Evolutionary conservation across 257 asterid species (phyloP).

Genomic region (Eustoma russellianum): DNA sequence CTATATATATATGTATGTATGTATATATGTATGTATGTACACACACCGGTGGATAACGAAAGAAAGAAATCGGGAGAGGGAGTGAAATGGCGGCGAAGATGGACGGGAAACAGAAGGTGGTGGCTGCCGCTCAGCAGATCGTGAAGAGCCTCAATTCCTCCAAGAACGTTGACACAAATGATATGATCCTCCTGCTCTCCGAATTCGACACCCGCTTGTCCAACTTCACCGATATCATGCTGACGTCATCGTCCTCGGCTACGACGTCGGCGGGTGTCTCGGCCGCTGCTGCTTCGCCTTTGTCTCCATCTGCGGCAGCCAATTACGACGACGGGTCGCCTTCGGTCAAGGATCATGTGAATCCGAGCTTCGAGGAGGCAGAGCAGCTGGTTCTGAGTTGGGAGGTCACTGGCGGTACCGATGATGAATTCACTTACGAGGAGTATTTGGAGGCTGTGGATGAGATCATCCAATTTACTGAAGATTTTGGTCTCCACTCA

Average conservation of each 20-base stretch:
- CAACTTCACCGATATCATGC: conserved; percentile 44
- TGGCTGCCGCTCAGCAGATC: conserved; percentile 90
- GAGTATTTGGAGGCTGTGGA: conserved; percentile 64
- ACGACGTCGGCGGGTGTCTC: conserved; percentile 2
- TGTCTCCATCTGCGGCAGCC: conserved; percentile 12
- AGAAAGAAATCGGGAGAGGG: background rate
- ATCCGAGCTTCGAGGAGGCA: conserved; percentile 45
- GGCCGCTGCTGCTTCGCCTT: conserved; percentile 10
- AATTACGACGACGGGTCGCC: conserved; percentile 3
- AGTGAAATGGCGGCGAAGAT: conserved; percentile 50
- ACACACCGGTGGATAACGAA: background rate
- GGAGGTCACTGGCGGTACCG: conserved; percentile 21
- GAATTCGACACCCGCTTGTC: conserved; percentile 77
- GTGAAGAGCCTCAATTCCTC: conserved; percentile 71
- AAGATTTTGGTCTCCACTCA: conserved; percentile 37
- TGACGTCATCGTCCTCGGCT: conserved; percentile 13
- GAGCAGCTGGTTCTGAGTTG: conserved; percentile 41
- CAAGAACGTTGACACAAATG: conserved; percentile 46
- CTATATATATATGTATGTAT: no score
- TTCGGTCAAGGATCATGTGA: conserved; percentile 2
- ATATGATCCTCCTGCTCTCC: conserved; percentile 68
- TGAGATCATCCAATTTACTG: conserved; percentile 59
- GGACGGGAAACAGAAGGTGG: conserved; percentile 69
- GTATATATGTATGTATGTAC: no score
- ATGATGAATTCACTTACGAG: conserved; percentile 28